Conservation (phyloP, 306 rosid genomes). For the Astragalus glycyphyllos region DNA sequence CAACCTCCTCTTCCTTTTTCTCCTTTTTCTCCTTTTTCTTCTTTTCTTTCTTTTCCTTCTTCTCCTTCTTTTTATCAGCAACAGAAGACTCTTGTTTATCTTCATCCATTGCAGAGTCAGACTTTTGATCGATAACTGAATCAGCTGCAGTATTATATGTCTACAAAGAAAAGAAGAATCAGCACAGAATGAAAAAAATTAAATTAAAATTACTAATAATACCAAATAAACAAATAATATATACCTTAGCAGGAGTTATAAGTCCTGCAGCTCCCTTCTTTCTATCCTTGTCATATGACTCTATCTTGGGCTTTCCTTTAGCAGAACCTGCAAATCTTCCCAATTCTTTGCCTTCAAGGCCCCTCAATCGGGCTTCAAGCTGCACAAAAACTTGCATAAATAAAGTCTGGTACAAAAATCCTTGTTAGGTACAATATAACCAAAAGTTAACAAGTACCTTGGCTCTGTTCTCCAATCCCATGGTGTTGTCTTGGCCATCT, state of each 20-base stretch:
- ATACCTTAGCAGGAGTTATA: constrained; percentile 85
- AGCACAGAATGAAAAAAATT: neutral
- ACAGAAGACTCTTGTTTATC: constrained; percentile 49
- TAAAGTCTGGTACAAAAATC: neutral
- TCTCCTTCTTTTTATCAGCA: constrained; percentile 56
- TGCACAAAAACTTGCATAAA: constrained; percentile 27
- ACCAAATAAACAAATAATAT: constrained; percentile 35
- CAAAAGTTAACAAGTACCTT: constrained; percentile 54
- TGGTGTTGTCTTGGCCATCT: constrained; percentile 74
- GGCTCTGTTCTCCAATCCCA: constrained; percentile 84
- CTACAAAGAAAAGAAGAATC: constrained; percentile 51
- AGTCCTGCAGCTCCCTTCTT: constrained; percentile 84
- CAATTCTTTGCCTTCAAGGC: constrained; percentile 85
- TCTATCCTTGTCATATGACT: constrained; percentile 86
- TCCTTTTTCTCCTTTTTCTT: constrained; percentile 45
- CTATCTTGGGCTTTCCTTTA: constrained; percentile 89
- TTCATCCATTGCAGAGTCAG: constrained; percentile 46
- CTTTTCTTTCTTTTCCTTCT: constrained; percentile 51
- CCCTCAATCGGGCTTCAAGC: constrained; percentile 88
- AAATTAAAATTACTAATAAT: neutral
- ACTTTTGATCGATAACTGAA: constrained; percentile 56
- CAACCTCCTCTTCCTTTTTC: constrained; percentile 37
- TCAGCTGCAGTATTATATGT: constrained; percentile 88
- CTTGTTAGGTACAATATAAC: neutral
- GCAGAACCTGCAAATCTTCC: constrained; percentile 86